Conservation (phyloP, 805 yeast species). For the Scheffersomyces spartinae region DNA sequence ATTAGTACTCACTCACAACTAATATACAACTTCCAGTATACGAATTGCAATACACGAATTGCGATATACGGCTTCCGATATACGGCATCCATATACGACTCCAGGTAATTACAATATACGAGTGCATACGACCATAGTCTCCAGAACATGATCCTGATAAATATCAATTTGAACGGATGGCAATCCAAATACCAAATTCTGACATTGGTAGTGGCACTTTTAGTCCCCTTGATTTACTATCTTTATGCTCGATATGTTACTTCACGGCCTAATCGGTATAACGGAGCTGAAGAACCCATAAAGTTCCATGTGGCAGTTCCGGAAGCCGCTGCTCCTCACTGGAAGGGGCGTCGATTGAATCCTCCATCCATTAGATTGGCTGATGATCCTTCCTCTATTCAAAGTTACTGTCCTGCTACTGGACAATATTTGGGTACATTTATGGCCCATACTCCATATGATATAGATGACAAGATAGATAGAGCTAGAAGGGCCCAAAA, state of each 20-base stretch:
- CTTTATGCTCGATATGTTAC: constrained; percentile 25
- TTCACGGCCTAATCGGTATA: constrained; percentile 26
- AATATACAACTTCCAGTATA: no score
- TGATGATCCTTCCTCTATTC: constrained; percentile 57
- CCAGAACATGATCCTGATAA: no score
- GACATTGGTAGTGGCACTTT: constrained; percentile 32
- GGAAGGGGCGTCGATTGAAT: constrained; percentile 78
- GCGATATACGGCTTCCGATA: no score
- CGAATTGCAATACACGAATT: no score
- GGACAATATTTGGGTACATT: constrained; percentile 78
- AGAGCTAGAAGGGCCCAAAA: constrained; percentile 44
- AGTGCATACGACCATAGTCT: no score
- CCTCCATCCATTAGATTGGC: constrained; percentile 48
- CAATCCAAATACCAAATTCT: no score
- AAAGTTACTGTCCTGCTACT: constrained; percentile 92
- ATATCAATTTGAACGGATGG: no score
- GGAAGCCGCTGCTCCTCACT: constrained; percentile 72
- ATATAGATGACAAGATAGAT: constrained; percentile 58
- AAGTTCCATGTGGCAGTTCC: constrained; percentile 52
- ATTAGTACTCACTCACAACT: no score
- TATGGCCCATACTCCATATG: constrained; percentile 48
- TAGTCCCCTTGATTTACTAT: constrained; percentile 26
- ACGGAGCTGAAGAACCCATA: constrained; percentile 29
- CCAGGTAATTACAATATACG: no score
- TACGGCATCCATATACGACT: no score